Conservation (phyloP, 1,284 basidiomycete species). For the Sporisorium iseilematis-ciliati region DNA sequence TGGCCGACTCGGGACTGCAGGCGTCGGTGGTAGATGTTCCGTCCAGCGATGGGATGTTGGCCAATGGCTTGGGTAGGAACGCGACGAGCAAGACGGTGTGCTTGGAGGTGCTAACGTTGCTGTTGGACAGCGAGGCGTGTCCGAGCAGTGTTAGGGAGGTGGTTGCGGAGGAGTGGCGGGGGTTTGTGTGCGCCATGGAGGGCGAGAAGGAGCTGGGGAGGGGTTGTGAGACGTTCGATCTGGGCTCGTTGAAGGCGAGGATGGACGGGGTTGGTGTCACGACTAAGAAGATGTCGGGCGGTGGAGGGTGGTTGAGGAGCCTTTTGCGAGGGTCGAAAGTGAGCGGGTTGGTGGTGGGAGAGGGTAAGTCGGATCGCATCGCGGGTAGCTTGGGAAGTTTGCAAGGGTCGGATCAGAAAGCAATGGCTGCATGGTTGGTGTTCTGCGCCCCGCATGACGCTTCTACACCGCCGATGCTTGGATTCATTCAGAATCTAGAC, state of each 20-base stretch:
- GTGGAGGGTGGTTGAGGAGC: constrained; percentile 14
- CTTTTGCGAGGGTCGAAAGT: not conserved
- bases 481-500: constrained; percentile 16
- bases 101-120: constrained; percentile 37
- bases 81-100: constrained; percentile 30
- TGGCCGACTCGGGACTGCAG: constrained; percentile 20
- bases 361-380: not conserved
- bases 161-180: constrained; percentile 17
- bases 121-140: constrained; percentile 41
- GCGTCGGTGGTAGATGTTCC: constrained; percentile 27
- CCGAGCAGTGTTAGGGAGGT: constrained; percentile 26
- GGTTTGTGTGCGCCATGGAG: constrained; percentile 19
- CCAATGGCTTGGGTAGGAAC: constrained; percentile 31
- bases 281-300: constrained; percentile 12
- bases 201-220: constrained; percentile 1
- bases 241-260: constrained; percentile 21
- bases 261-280: constrained; percentile 32
- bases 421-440: constrained; percentile 20
- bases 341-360: not conserved
- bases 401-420: constrained; percentile 21
- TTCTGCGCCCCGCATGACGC: not conserved
- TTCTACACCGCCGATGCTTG: constrained; percentile 5
- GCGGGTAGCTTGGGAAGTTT: not conserved
- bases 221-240: constrained; percentile 38
- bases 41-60: constrained; percentile 29